Conservation (phyloP, 148 eudicot genomes). For the Camellia granthamiana region DNA sequence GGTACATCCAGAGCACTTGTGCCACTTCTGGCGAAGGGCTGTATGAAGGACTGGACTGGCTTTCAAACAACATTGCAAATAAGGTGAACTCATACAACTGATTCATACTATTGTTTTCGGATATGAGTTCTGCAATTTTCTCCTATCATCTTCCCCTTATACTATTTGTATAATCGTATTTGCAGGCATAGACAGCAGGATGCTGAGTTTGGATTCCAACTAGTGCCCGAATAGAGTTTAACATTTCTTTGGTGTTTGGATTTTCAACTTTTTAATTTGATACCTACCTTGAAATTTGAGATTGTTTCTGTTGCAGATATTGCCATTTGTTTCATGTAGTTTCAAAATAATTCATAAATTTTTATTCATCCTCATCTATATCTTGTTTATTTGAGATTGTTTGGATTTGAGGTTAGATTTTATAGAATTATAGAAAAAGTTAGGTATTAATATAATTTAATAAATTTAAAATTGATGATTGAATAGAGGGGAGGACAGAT, state of each 20-base stretch:
- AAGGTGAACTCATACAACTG: slow-evolving; percentile 34
- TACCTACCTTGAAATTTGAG: not conserved
- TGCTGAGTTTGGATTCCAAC: not conserved
- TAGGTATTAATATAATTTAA: too few species aligned
- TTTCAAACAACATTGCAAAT: slow-evolving; percentile 71
- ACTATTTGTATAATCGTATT: slow-evolving; percentile 1
- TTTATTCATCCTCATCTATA: not conserved
- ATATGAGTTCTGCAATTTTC: not conserved
- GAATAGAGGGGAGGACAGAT: too few species aligned
- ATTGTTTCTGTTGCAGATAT: slow-evolving; percentile 7
- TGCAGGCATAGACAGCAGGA: slow-evolving; percentile 26
- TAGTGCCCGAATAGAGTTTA: not conserved
- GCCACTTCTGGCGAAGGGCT: slow-evolving; percentile 78
- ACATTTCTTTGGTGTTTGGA: slow-evolving; percentile 4
- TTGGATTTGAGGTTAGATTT: not conserved
- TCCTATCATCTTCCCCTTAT: not conserved
- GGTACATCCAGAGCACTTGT: slow-evolving; percentile 79
- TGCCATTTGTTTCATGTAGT: slow-evolving; percentile 12
- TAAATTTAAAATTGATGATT: too few species aligned
- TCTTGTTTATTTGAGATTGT: not conserved
- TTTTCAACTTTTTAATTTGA: not conserved
- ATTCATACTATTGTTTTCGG: not conserved
- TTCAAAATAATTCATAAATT: slow-evolving; percentile 1
- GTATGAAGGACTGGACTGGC: slow-evolving; percentile 75
- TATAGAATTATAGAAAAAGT: too few species aligned